A percentile compares a stretch with the other conserved stretches of the same genome.
phyloP scores from a whole-genome alignment of 805 yeast genomes.

The Isabelozyma pseudorhagii region DNA sequence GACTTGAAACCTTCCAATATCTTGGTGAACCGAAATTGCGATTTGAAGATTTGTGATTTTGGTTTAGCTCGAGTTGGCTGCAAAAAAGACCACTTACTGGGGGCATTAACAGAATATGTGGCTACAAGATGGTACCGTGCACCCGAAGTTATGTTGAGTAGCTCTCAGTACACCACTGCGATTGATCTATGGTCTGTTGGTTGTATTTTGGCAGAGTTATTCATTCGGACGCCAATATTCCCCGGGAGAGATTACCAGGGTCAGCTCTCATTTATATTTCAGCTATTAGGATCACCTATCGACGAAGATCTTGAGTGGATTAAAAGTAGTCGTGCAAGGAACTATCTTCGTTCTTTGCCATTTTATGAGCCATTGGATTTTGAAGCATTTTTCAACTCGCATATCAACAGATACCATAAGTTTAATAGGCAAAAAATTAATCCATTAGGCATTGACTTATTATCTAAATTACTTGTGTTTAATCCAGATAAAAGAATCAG shows the following conservation, averaged over 20 bases:
- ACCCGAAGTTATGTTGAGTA: conserved; percentile 76
- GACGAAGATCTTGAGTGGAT: conserved; percentile 13
- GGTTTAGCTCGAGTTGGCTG: conserved; percentile 59
- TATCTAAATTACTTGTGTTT: conserved; percentile 72
- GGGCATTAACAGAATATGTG: conserved; percentile 70
- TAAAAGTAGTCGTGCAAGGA: conserved; percentile 21
- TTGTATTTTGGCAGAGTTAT: conserved; percentile 71
- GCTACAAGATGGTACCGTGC: conserved; percentile 87
- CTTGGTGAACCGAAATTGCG: conserved; percentile 66
- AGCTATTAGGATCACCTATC: conserved; percentile 65
- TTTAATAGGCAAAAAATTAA: conserved; percentile 14
- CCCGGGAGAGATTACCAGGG: conserved; percentile 76
- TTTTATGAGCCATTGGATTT: conserved; percentile 14
- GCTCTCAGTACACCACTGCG: conserved; percentile 70
- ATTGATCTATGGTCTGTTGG: conserved; percentile 83
- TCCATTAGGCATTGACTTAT: conserved; percentile 27
- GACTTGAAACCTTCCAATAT: conserved; percentile 76
- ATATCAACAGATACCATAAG: conserved; percentile 14
- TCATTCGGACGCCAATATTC: conserved; percentile 58
- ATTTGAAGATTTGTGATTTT: conserved; percentile 74
- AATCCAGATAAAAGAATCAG: conserved; percentile 83
- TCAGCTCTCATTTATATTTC: conserved; percentile 64
- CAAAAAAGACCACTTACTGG: conserved; percentile 15
- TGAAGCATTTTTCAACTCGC: conserved; percentile 12
- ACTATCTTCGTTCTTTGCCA: conserved; percentile 25